phyloP scores from a whole-genome alignment of 768 basidiomycete species.

The Cystobasidium tubakii region DNA sequence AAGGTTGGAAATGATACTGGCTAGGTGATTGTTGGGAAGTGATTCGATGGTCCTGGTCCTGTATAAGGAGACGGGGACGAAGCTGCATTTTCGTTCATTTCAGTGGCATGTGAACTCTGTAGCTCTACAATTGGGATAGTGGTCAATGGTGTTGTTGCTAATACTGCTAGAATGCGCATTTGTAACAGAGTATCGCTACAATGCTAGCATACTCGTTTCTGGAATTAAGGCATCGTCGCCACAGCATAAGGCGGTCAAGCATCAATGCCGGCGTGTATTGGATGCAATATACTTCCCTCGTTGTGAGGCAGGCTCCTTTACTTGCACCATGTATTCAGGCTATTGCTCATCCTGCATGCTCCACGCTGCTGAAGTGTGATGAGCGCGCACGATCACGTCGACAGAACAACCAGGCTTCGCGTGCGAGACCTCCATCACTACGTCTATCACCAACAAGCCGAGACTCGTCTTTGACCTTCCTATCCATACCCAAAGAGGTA shows the following conservation, averaged over 20 bases:
- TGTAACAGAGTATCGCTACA: too few relatives aligned
- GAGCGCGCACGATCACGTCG: background rate
- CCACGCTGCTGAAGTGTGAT: too few relatives aligned
- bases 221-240: background rate
- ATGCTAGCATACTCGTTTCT: background rate
- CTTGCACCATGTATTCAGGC: too few relatives aligned
- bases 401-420: background rate
- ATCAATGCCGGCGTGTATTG: too few relatives aligned
- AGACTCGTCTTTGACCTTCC: background rate
- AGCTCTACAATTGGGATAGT: too few relatives aligned
- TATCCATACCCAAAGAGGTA: background rate
- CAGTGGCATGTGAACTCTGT: too few relatives aligned
- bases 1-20: conserved; percentile 15
- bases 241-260: too few relatives aligned
- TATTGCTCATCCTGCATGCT: too few relatives aligned
- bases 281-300: too few relatives aligned
- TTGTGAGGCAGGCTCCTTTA: too few relatives aligned
- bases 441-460: background rate
- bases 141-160: too few relatives aligned
- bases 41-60: background rate
- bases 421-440: background rate
- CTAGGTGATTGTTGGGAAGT: background rate
- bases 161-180: background rate
- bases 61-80: background rate
- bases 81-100: too few relatives aligned